phyloP scores from a whole-genome alignment of 1,139 yeast species.

The Taphrina deformans region DNA sequence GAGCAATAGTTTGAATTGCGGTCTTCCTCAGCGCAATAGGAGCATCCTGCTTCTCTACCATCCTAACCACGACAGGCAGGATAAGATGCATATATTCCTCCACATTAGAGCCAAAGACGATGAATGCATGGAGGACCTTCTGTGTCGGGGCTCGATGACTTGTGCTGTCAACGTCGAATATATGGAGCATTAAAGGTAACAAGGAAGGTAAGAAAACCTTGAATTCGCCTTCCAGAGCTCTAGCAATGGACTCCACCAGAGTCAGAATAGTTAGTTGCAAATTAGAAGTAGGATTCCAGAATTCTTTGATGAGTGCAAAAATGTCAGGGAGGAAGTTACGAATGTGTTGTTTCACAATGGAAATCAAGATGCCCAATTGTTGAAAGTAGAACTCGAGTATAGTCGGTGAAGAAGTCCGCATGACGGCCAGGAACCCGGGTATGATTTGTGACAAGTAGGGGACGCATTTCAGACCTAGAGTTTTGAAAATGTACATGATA shows the following conservation, averaged over 20 bases:
- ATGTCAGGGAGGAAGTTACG: conserved; percentile 77
- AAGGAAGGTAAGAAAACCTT: conserved; percentile 77
- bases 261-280: conserved; percentile 77
- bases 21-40: conserved; percentile 58
- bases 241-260: conserved; percentile 78
- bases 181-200: conserved; percentile 70
- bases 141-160: conserved; percentile 62
- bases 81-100: conserved; percentile 87
- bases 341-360: conserved; percentile 85
- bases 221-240: conserved; percentile 88
- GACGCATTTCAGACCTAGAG: conserved; percentile 83
- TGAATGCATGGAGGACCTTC: conserved; percentile 78
- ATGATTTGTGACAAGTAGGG: conserved; percentile 81
- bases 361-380: conserved; percentile 75
- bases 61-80: conserved; percentile 75
- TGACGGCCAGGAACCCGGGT: conserved; percentile 81
- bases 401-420: conserved; percentile 78
- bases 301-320: conserved; percentile 73
- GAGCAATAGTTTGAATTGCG: conserved; percentile 83
- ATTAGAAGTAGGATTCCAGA: conserved; percentile 56
- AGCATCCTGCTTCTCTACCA: conserved; percentile 69
- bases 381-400: conserved; percentile 88
- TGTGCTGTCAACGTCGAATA: conserved; percentile 74
- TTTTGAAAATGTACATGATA: conserved; percentile 83
- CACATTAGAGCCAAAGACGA: conserved; percentile 82